Evolutionary conservation across 768 basidiomycete genomes (phyloP), one percentile per base, ranked within the genome.

Genomic region (Russula sp.): DNA sequence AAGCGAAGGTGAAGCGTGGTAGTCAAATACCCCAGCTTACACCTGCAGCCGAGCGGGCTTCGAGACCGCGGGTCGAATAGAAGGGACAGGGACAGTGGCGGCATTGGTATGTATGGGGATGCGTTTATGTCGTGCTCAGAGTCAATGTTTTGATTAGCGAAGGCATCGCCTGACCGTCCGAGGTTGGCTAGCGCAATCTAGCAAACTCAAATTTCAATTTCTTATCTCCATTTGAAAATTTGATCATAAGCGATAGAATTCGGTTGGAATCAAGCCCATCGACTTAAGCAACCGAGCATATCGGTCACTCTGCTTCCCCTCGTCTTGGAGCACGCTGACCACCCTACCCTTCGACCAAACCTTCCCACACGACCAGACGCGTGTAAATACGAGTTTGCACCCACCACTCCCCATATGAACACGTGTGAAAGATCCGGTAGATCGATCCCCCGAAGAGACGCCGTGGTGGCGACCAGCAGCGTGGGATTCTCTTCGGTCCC

Each of bases 301-400:
- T 54, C 44, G 49, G 26, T 13, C 26, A 73, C 74, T 77, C 51
- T 77, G 73, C 30, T 73, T 75, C 32, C 73, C 75, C 63, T 79
- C 75, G 62, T 64, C 61, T 26, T 63, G 70, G 76, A 91, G 73
- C 44, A 90, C 76, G 30, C 79, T 84, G 62, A 92, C 77, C 57
- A 90, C 87, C 74, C 83, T 87, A 18, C 89, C 89, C 24, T 73
- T 75, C 81, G 74, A 51, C 86, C 85, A 72, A 89, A 87, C 63
- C 89, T 80, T 24, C 89, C 88, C n/a, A 86, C 87, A 14, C 90
- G 83, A 16, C 90, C 90, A 6, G 87, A 84, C 48, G 86, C 75
- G 69, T 92, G 90, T 67, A 85, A 64, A 72, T 92, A 92, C 46
- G 78, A 78, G 67, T 88, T 86, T 44, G 83, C 80, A 63, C 82